Conservation (phyloP, 1,284 basidiomycete genomes). For the Ceraceosorus guamensis region DNA sequence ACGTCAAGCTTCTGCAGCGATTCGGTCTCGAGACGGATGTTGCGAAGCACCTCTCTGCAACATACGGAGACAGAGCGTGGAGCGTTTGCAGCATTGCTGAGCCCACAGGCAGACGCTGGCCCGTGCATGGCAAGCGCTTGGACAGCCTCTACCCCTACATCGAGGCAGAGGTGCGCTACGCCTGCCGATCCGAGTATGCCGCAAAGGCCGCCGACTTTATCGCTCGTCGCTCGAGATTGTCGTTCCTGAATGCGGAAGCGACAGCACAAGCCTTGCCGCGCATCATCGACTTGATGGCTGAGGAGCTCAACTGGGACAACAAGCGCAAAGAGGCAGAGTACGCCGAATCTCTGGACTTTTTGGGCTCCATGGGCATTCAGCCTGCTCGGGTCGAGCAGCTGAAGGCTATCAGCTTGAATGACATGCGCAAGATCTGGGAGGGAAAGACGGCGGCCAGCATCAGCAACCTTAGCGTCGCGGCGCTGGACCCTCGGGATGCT, state of each 20-base stretch:
- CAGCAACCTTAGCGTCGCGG: slow-evolving; percentile 14
- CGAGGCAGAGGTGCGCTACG: slow-evolving; percentile 89
- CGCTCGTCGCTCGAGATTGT: slow-evolving; percentile 78
- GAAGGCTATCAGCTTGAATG: slow-evolving; percentile 23
- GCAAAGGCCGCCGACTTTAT: slow-evolving; percentile 83
- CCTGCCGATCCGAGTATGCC: slow-evolving; percentile 82
- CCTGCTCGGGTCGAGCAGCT: slow-evolving; percentile 30
- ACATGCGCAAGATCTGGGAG: slow-evolving; percentile 28
- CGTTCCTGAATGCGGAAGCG: slow-evolving; percentile 85
- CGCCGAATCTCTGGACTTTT: slow-evolving; percentile 39
- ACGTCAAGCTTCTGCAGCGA: slow-evolving; percentile 85
- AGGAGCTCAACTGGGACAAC: slow-evolving; percentile 71
- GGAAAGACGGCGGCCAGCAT: slow-evolving; percentile 3
- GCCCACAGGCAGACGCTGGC: slow-evolving; percentile 73
- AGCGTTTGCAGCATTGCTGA: slow-evolving; percentile 75
- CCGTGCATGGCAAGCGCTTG: slow-evolving; percentile 74
- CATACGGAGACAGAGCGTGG: slow-evolving; percentile 95
- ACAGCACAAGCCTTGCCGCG: slow-evolving; percentile 76
- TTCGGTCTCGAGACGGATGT: slow-evolving; percentile 80
- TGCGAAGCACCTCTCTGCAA: slow-evolving; percentile 83
- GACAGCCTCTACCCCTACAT: slow-evolving; percentile 75
- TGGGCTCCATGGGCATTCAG: slow-evolving; percentile 50
- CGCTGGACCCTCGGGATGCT: slow-evolving; percentile 23
- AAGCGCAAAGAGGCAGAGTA: slow-evolving; percentile 57
- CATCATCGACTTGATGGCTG: slow-evolving; percentile 83